Conservation (phyloP, 768 basidiomycete species). For the Serendipita sp. region DNA sequence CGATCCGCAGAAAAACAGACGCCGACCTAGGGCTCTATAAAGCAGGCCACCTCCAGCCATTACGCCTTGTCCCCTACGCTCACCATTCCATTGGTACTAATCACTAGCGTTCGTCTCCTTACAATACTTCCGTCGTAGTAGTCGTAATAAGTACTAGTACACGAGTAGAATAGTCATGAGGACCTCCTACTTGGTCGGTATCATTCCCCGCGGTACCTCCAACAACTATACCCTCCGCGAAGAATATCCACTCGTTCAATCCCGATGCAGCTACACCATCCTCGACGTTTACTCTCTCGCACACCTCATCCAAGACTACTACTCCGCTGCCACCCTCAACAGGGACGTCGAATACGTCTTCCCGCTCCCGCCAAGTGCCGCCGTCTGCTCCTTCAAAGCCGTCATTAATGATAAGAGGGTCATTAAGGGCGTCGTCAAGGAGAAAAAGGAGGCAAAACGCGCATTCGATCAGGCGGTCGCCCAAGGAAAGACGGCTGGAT, state of each 20-base stretch:
- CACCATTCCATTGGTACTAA: too few species aligned
- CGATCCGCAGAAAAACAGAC: too few species aligned
- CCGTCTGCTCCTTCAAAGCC: slow-evolving; percentile 2
- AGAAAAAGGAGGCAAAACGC: not conserved
- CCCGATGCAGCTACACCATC: not conserved
- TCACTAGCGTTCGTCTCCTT: too few species aligned
- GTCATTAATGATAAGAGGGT: not conserved
- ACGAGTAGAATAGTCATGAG: too few species aligned
- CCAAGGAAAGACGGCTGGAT: not conserved
- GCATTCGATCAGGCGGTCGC: not conserved
- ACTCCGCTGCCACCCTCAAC: not conserved
- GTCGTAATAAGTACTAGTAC: too few species aligned
- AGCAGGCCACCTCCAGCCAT: too few species aligned
- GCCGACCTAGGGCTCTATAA: too few species aligned
- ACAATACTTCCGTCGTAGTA: too few species aligned
- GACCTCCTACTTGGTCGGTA: too few species aligned
- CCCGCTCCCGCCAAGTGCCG: slow-evolving; percentile 2
- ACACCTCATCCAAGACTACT: not conserved
- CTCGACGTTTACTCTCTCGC: not conserved
- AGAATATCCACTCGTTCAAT: not conserved
- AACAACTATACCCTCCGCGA: too few species aligned
- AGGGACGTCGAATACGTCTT: not conserved
- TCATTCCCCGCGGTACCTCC: too few species aligned
- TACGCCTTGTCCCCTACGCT: too few species aligned
- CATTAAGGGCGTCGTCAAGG: slow-evolving; percentile 3